Base-by-base conservation (phyloP, 305 asterid genomes). In the Fraxinus albicans region DNA sequence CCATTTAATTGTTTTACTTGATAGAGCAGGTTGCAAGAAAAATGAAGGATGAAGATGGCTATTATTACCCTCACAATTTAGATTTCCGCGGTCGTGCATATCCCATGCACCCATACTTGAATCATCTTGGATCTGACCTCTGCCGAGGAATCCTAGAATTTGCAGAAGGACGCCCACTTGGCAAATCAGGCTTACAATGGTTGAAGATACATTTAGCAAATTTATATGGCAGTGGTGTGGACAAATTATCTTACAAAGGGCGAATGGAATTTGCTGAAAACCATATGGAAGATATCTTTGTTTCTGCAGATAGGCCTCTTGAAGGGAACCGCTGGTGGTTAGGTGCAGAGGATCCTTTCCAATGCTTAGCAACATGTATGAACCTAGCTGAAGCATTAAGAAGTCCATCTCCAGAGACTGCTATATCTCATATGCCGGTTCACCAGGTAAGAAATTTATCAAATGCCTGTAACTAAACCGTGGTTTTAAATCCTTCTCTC, bases 241-340 rank as follows among this genome's bases (percentile, higher is more conserved):
- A 96, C 85, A 96, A 96, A 88, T 91, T 91, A 75, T 92, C 99
- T 19, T 89, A 89, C 80, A 97, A 93, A 63, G 99, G 96, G 25
- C 93, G 98, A 79, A 80, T 87, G 29, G 85, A 95, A 77, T 96
- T 96, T 88, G 78, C 95, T 67, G 99, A 94, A 81, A 89, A 89
- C 89, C 95, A 96, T 87, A 34, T 91, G 84, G 98, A 93, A 79
- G 97, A 94, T 77, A 89, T 96, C 79, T 94, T 94, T 87, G 99
- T 94, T 90, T 96, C 98, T 79, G 97, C 99, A 31, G 98, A 93
- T 82, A 87, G 94, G 87, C 99, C 99, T 86, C 97, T 96, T 79
- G 99, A 96, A 86, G 99, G 99, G 79, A 93, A 80, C 55, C 90
- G 95, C n/a, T 96, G 99, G 99, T 96, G 99, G 99, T 89, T 96